These are phyloP conservation scores for Diospyros kaki DNA, from an alignment of 148 eudicot species.

Conservation along the genomic window DNA sequence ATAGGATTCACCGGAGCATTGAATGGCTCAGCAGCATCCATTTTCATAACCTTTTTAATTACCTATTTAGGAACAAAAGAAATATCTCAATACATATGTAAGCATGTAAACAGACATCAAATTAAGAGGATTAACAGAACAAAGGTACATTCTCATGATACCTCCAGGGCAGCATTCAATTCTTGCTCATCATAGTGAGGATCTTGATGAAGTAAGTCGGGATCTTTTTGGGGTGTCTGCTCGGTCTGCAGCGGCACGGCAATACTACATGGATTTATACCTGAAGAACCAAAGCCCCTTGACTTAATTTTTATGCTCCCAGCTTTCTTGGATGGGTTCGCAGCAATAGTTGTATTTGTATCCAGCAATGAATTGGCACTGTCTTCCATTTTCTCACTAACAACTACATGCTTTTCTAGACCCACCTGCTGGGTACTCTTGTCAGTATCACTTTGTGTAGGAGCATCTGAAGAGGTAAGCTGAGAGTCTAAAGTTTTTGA, in stretches of 20 bases:
- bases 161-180: conserved; percentile 52
- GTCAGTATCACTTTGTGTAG: conserved; percentile 20
- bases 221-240: conserved; percentile 18
- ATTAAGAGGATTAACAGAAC: background rate
- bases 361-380: conserved; percentile 20
- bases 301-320: conserved; percentile 20
- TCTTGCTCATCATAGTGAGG: conserved; percentile 34
- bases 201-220: conserved; percentile 14
- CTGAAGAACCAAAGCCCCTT: conserved; percentile 8
- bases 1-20: conserved; percentile 59
- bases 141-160: conserved; percentile 11
- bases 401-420: conserved; percentile 9
- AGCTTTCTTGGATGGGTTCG: conserved; percentile 8
- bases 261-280: conserved; percentile 12
- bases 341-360: conserved; percentile 6
- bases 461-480: conserved; percentile 41
- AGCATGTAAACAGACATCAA: background rate
- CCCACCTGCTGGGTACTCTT: background rate
- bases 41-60: conserved; percentile 51
- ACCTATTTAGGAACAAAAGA: conserved; percentile 29
- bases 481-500: conserved; percentile 47
- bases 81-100: background rate
- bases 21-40: conserved; percentile 69
- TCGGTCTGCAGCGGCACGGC: conserved; percentile 11
- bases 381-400: conserved; percentile 25